Percentiles rank a stretch among this genome's conserved stretches.
These are phyloP conservation scores for Onygenales sp. DNA, from an alignment of 2,329 filamentous ascomycete species.

Conservation along the genomic window DNA sequence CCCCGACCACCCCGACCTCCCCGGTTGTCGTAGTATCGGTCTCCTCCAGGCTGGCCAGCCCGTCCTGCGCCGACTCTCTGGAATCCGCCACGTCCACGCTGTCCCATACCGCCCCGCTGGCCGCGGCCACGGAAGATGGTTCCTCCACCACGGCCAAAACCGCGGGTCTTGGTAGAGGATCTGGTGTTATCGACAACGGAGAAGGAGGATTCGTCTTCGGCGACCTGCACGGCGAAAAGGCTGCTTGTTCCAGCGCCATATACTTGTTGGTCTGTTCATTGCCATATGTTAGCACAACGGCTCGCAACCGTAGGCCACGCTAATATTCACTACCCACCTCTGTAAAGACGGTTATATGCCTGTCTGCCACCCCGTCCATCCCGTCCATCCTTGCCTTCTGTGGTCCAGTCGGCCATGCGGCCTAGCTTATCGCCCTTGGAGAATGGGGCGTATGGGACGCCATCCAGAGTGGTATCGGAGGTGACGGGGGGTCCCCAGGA, in stretches of 20 bases:
- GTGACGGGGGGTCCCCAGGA: conserved; percentile 82
- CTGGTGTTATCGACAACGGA: conserved; percentile 94
- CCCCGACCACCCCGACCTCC: conserved; percentile 60
- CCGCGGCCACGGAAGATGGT: conserved; percentile 75
- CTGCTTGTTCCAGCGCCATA: conserved; percentile 84
- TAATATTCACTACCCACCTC: conserved; percentile 50
- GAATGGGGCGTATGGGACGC: conserved; percentile 94
- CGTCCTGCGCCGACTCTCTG: conserved; percentile 61
- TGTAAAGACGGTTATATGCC: conserved; percentile 86
- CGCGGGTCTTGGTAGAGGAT: conserved; percentile 71
- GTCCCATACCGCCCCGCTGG: conserved; percentile 66
- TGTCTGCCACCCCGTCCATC: conserved; percentile 70
- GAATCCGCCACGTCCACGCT: conserved; percentile 62
- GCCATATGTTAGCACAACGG: conserved; percentile 10
- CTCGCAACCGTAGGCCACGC: conserved; percentile 4
- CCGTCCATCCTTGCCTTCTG: conserved; percentile 65
- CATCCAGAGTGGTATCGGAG: conserved; percentile 79
- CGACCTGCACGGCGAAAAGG: conserved; percentile 80
- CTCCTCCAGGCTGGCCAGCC: conserved; percentile 54
- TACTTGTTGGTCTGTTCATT: conserved; percentile 72
- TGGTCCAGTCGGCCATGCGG: conserved; percentile 97
- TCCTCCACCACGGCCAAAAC: conserved; percentile 75
- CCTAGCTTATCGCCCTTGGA: conserved; percentile 98
- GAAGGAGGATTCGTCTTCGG: conserved; percentile 95
- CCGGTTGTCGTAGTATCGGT: conserved; percentile 60